Evolutionary conservation across 2,329 filamentous ascomycete species (phyloP).

Genomic region (Aspergillus amoenus): DNA sequence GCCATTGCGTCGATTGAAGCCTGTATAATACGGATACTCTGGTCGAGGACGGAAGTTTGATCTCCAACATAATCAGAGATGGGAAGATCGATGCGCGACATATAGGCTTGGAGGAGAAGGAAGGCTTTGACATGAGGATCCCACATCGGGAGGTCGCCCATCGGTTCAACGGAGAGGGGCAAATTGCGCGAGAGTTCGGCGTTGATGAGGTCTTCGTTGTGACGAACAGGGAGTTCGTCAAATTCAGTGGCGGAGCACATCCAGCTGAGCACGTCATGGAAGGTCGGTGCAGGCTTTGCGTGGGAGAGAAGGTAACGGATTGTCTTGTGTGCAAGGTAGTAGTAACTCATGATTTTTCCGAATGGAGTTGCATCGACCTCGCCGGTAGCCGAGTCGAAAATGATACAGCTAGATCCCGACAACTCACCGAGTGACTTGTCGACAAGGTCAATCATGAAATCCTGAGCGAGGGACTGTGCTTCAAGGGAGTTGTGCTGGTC

Average conservation of each 20-base stretch:
- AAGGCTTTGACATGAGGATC: conserved; percentile 98
- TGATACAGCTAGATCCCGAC: conserved; percentile 78
- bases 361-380: conserved; percentile 87
- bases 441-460: conserved; percentile 92
- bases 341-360: conserved; percentile 99
- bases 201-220: conserved; percentile 98
- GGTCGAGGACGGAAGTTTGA: conserved; percentile 82
- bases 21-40: conserved; percentile 95
- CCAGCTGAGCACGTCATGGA: conserved; percentile 83
- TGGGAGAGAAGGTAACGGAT: conserved; percentile 79
- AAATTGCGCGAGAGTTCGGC: conserved; percentile 81
- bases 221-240: conserved; percentile 93
- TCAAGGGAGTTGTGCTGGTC: conserved; percentile 87
- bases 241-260: conserved; percentile 94
- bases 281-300: conserved; percentile 71
- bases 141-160: conserved; percentile 82
- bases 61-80: conserved; percentile 98
- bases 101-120: conserved; percentile 88
- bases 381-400: conserved; percentile 74
- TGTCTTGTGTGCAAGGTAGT: conserved; percentile 94
- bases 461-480: conserved; percentile 84
- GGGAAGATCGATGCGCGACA: conserved; percentile 87
- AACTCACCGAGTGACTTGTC: conserved; percentile 81
- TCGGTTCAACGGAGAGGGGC: conserved; percentile 62
- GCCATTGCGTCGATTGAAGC: conserved; percentile 91